Base-by-base conservation (phyloP, 306 rosid genomes). In the Bauhinia variegata region DNA sequence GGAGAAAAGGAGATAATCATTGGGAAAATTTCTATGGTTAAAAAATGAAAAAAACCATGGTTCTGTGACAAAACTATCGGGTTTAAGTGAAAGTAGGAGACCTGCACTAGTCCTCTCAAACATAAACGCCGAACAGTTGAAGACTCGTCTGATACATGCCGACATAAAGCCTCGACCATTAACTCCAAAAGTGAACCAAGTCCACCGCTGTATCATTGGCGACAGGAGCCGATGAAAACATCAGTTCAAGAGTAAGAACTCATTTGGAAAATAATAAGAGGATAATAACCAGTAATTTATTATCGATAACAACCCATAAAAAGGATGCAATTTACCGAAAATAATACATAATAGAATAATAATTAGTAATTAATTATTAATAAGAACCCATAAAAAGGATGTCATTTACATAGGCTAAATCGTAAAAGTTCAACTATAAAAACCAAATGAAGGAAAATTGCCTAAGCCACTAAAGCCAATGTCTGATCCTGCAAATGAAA, bases 41-140 rank as follows among this genome's bases (percentile, higher is more conserved):
- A 58, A 2, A 75, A 65, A 52, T 3, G 47, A 67, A 3, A 67
- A 55, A 65, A 65, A 48, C 14, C 5, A 65, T 37, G 43, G 43
- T 68, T 34, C 51, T 57, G 44, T 33, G 36, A 50, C 65, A 56
- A 63, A 53, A 23, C 47, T 64, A 54, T 60, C 68, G 37, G 37
- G 14, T 42, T 48, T 48, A 23, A 48, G 65, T 39, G 52, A 54
- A 71, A 67, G 59, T 62, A 54, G n/a, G 18, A 62, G 71, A 92
- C 98, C 98, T 92, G 90, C 46, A 87, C 96, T 77, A 92, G 84
- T 70, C 98, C 98, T 84, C 92, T 84, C 84, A 92, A 82, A 78
- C 98, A 92, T 74, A 92, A 84, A 48, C 98, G 89, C 60, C 95
- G 84, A 63, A 89, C 98, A 46, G 91, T 84, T 71, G 96, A 85